These are phyloP conservation scores for Botrytis squamosa DNA, from an alignment of 2,329 filamentous ascomycete genomes.

Conservation along the genomic window DNA sequence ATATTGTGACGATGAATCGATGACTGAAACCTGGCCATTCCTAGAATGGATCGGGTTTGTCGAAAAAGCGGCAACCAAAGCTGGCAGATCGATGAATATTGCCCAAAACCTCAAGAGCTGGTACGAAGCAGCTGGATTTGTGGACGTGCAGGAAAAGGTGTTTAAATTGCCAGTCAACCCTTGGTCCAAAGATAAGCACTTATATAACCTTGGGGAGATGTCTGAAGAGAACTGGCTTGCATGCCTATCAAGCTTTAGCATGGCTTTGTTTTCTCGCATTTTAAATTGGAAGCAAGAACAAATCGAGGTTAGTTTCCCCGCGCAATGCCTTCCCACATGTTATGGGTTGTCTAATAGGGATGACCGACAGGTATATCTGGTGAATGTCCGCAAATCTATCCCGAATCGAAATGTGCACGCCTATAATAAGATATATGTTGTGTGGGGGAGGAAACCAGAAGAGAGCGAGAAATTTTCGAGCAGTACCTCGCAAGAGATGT, in stretches of 20 bases:
- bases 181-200: constrained; percentile 48
- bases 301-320: constrained; percentile 33
- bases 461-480: neutral
- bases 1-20: constrained; percentile 46
- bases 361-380: constrained; percentile 31
- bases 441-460: constrained; percentile 35
- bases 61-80: constrained; percentile 29
- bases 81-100: constrained; percentile 30
- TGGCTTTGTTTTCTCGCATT: constrained; percentile 33
- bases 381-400: constrained; percentile 34
- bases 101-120: constrained; percentile 32
- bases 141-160: constrained; percentile 52
- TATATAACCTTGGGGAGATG: constrained; percentile 33
- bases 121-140: constrained; percentile 50
- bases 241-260: constrained; percentile 33
- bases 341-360: neutral
- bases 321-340: too few species aligned
- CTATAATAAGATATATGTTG: constrained; percentile 36
- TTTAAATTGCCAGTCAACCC: constrained; percentile 55
- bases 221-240: constrained; percentile 34
- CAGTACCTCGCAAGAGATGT: neutral
- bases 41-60: constrained; percentile 29
- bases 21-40: constrained; percentile 32
- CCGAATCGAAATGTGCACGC: constrained; percentile 34
- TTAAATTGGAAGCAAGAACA: constrained; percentile 36